Evolutionary conservation across 139 green algal genomes (phyloP).

Genomic region (Micromonas pusilla): DNA sequence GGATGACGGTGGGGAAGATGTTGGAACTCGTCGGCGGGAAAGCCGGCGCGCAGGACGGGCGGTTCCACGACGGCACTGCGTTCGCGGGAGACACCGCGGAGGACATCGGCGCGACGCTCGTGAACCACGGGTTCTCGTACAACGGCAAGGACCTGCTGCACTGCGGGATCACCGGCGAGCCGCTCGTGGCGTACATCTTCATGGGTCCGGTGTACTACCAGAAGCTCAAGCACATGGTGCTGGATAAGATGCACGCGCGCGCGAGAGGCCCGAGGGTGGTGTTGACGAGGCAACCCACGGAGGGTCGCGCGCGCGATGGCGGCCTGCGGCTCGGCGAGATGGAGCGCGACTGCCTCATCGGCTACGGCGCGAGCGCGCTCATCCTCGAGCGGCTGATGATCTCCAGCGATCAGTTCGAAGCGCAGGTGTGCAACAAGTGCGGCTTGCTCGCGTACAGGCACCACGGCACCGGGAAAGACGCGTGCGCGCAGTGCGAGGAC

Average conservation of each 20-base stretch:
- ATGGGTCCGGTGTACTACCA: constrained; percentile 99
- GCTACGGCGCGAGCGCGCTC: constrained; percentile 79
- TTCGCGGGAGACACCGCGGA: constrained; percentile 79
- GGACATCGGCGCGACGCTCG: constrained; percentile 55
- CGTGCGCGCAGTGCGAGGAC: constrained; percentile 56
- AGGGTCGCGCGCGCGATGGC: constrained; percentile 86
- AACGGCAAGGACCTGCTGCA: constrained; percentile 57
- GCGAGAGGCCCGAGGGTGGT: constrained; percentile 59
- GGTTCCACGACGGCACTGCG: constrained; percentile 73
- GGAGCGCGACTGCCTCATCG: constrained; percentile 97
- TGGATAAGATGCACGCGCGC: constrained; percentile 98
- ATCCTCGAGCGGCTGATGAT: constrained; percentile 98
- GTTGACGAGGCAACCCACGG: constrained; percentile 93
- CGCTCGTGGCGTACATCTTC: constrained; percentile 94
- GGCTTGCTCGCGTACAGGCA: constrained; percentile 90
- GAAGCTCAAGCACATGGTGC: constrained; percentile 99
- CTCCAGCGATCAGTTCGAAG: constrained; percentile 84
- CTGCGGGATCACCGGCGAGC: constrained; percentile 85
- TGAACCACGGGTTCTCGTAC: constrained; percentile 77
- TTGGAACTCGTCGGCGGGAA: constrained; percentile 94
- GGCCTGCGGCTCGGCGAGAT: constrained; percentile 78
- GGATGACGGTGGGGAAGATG: constrained; percentile 79
- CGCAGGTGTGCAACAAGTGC: constrained; percentile 89
- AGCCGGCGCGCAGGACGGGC: constrained; percentile 57
- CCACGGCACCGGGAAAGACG: constrained; percentile 45